Percentiles rank a stretch among this genome's conserved stretches.
Conservation (phyloP, 495 filamentous ascomycete genomes). For the Endocarpon pusillum region DNA sequence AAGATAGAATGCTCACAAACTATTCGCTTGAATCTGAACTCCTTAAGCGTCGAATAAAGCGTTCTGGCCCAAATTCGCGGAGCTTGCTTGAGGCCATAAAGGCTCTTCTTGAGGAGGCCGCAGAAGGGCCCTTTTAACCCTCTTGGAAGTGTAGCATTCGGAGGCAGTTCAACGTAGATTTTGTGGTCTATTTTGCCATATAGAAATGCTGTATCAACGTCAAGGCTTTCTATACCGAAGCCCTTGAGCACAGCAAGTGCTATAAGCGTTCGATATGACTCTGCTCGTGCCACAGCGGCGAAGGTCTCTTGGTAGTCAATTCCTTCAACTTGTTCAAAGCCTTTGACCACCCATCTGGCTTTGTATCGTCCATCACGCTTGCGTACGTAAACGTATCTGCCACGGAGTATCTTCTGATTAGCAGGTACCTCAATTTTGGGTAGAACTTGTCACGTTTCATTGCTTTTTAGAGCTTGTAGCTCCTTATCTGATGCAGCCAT, state of each 20-base stretch:
- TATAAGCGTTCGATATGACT: conserved; percentile 17
- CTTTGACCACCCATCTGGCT: background rate
- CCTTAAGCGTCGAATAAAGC: too few species aligned
- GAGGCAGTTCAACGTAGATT: conserved; percentile 16
- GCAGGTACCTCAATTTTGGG: too few species aligned
- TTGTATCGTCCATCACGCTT: too few species aligned
- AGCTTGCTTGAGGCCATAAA: conserved; percentile 27
- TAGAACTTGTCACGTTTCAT: too few species aligned
- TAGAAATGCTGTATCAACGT: conserved; percentile 19
- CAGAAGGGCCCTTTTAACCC: conserved; percentile 11
- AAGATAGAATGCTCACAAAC: conserved; percentile 13
- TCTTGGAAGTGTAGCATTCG: conserved; percentile 8
- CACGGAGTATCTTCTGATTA: too few species aligned
- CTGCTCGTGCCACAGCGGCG: conserved; percentile 23
- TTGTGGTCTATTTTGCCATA: conserved; percentile 14
- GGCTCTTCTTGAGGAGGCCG: conserved; percentile 16
- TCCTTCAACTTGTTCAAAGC: conserved; percentile 12
- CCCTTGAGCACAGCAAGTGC: conserved; percentile 12
- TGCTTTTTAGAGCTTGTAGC: too few species aligned
- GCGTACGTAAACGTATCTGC: too few species aligned
- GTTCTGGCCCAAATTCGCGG: conserved; percentile 19
- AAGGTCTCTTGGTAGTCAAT: conserved; percentile 25
- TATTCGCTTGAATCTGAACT: conserved; percentile 13
- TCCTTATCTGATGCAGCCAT: too few species aligned
- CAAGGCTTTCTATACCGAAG: conserved; percentile 18